These are phyloP conservation scores for Entrophospora sp. DNA, from an alignment of 192 early-diverging fungal genomes.

Conservation along the genomic window DNA sequence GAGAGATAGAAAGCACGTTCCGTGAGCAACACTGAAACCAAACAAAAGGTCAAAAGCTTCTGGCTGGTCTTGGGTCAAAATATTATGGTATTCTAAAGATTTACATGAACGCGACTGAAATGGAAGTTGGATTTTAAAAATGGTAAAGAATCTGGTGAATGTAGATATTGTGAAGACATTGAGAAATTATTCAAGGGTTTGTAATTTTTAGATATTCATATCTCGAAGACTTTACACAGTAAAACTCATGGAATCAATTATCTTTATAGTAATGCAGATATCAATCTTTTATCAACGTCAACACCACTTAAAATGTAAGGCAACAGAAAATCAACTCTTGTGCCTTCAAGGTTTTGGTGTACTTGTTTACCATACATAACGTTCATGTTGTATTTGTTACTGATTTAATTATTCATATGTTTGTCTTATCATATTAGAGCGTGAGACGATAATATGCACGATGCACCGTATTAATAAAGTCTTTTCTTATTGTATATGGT, in stretches of 20 bases:
- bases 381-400: slow-evolving; percentile 1
- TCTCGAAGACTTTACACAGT: background rate
- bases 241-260: background rate
- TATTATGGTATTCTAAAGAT: slow-evolving; percentile 16
- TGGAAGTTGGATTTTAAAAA: slow-evolving; percentile 14
- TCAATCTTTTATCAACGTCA: slow-evolving; percentile 19
- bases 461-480: slow-evolving; percentile 6
- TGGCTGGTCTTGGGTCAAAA: slow-evolving; percentile 1
- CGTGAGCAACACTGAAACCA: slow-evolving; percentile 8
- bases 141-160: background rate
- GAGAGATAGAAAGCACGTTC: slow-evolving; percentile 10
- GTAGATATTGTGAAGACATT: background rate
- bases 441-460: background rate
- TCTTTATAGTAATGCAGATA: slow-evolving; percentile 14
- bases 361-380: slow-evolving; percentile 13
- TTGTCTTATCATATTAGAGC: slow-evolving; percentile 1
- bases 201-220: slow-evolving; percentile 4
- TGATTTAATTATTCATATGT: slow-evolving; percentile 16
- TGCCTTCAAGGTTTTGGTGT: slow-evolving; percentile 18
- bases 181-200: slow-evolving; percentile 19
- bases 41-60: slow-evolving; percentile 13
- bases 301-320: slow-evolving; percentile 8
- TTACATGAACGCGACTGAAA: slow-evolving; percentile 13
- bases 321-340: slow-evolving; percentile 5
- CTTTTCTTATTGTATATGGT: too few relatives aligned